Base-by-base conservation (phyloP, 371 early-diverging fungal species). In the Syncephalastrum racemosum region DNA sequence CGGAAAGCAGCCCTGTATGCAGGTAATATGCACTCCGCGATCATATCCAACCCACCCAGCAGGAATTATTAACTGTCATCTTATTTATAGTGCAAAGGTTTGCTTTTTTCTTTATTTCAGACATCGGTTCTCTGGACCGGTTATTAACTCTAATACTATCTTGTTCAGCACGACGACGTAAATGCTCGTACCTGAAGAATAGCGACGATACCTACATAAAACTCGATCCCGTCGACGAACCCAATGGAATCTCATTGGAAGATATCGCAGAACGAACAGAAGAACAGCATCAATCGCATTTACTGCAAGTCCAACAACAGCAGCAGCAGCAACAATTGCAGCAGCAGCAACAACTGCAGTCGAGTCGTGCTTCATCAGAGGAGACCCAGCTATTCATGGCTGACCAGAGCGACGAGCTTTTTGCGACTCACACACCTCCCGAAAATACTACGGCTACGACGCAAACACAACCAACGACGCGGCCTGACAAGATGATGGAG, bases 161-260 rank as follows among this genome's bases (percentile, higher is more conserved):
- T 51, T 45, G 19, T 44, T 41, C 58, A 79, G 79, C 79, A 15
- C 55, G 79, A 46, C 62, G 75, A 65, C 58, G 79, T 22, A 73
- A 73, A 64, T 75, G 79, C 49, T 59, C 64, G 60, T 79, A 73
- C 57, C 45, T 73, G 20, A 78, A 78, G 45, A 77, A 77, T 45
- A 63, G 71, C n/a, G 77, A 77, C 51, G 73, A 70, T 42, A 77
- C 73, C 18, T 77, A 77, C 46, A 77, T 77, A 15, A 59, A 71
- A 52, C 47, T 77, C 23, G 77, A 77, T 53, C 72, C 75, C 12
- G 59, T 65, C 16, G 53, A 31, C 14, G 64, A 67, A 13, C 18
- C 66, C 15, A 44, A 53, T 20, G 24, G 46, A 4, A 19, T 58
- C 12, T 53, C 65, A 10, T 25, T 67, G 10, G 63, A 65, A 27